phyloP scores from a whole-genome alignment of 768 basidiomycete genomes.

The Lactarius psammicola region DNA sequence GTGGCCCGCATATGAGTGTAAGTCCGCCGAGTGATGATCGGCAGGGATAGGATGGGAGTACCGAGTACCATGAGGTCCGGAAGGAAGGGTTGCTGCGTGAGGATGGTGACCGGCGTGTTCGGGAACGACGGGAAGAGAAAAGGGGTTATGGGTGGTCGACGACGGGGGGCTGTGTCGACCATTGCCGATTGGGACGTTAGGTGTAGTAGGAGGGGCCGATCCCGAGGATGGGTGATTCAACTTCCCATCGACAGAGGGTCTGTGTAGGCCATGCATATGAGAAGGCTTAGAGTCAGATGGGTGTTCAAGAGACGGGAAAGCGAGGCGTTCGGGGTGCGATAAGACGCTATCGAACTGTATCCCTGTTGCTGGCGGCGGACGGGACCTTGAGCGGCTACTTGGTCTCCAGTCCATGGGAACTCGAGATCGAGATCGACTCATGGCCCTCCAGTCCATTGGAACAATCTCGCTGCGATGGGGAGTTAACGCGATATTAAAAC shows the following conservation, averaged over 20 bases:
- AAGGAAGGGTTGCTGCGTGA: conserved; percentile 6
- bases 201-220: conserved; percentile 29
- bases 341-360: conserved; percentile 32
- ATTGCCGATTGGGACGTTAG: conserved; percentile 34
- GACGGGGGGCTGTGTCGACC: conserved; percentile 37
- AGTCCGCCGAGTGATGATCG: conserved; percentile 11
- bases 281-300: conserved; percentile 34
- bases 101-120: conserved; percentile 20
- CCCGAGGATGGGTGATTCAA: conserved; percentile 28
- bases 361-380: conserved; percentile 55
- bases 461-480: conserved; percentile 48
- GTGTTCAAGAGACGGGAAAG: conserved; percentile 29
- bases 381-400: conserved; percentile 71
- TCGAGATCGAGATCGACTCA: conserved; percentile 87
- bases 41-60: conserved; percentile 22
- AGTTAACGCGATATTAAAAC: conserved; percentile 30
- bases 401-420: conserved; percentile 92
- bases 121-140: conserved; percentile 25
- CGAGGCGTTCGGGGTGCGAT: conserved; percentile 28
- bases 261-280: conserved; percentile 47
- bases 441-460: conserved; percentile 91
- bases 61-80: conserved; percentile 12
- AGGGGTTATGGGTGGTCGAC: conserved; percentile 24
- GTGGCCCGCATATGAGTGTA: conserved; percentile 33
- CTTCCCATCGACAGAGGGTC: conserved; percentile 27